phyloP scores from a whole-genome alignment of 306 rosid species.

The Corylus avellana region DNA sequence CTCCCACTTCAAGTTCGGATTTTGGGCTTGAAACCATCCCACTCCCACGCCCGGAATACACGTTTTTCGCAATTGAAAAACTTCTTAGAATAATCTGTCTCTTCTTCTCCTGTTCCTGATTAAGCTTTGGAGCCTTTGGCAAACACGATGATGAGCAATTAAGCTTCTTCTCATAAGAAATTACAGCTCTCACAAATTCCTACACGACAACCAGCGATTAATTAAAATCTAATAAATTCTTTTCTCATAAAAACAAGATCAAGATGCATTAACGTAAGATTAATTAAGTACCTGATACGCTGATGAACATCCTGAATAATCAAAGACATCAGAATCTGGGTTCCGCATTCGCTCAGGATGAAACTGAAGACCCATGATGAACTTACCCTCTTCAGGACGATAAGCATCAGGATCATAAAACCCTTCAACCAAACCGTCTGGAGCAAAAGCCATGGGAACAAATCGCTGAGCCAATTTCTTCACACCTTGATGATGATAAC shows the following conservation, averaged over 20 bases:
- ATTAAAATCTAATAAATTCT: neutral
- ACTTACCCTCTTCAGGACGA: constrained; percentile 37
- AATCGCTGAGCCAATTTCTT: constrained; percentile 37
- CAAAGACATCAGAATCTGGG: constrained; percentile 29
- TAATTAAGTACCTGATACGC: constrained; percentile 34
- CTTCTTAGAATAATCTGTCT: constrained; percentile 33
- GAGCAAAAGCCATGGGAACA: constrained; percentile 43
- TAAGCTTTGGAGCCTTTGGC: constrained; percentile 32
- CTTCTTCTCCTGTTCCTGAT: constrained; percentile 28
- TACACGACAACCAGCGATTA: constrained; percentile 23
- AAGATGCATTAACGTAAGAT: too few relatives aligned
- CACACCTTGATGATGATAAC: constrained; percentile 55
- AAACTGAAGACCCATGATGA: constrained; percentile 48
- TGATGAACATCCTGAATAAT: constrained; percentile 40
- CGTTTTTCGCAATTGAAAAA: constrained; percentile 37
- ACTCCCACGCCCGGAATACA: constrained; percentile 19
- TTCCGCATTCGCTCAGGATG: constrained; percentile 49
- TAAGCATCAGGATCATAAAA: constrained; percentile 41
- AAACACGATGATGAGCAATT: constrained; percentile 23
- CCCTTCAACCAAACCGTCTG: constrained; percentile 49
- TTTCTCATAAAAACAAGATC: too few relatives aligned
- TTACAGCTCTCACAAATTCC: constrained; percentile 51
- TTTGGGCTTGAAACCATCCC: neutral
- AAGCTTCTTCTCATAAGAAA: constrained; percentile 38
- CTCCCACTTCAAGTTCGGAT: constrained; percentile 32